phyloP scores from a whole-genome alignment of 306 rosid genomes.

The Luffa aegyptiaca region DNA sequence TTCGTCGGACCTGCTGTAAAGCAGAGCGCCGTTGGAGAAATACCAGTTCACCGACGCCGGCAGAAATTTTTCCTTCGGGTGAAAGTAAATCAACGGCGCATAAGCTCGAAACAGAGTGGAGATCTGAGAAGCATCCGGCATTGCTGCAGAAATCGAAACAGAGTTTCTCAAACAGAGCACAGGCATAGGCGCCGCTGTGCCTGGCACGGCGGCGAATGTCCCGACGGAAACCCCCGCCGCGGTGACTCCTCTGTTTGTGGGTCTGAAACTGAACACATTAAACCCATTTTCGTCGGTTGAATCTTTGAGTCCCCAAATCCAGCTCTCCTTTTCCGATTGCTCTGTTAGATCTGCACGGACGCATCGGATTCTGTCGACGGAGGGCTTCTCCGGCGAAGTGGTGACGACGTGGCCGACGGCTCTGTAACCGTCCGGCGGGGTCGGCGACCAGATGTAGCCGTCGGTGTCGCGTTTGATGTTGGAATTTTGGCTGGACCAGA shows the following conservation, averaged over 20 bases:
- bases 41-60: slow-evolving; percentile 57
- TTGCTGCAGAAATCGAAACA: slow-evolving; percentile 17
- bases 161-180: slow-evolving; percentile 51
- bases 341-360: slow-evolving; percentile 58
- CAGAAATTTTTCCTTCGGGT: slow-evolving; percentile 42
- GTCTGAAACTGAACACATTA: slow-evolving; percentile 38
- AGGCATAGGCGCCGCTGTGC: neutral
- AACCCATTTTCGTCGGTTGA: slow-evolving; percentile 19
- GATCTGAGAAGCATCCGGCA: slow-evolving; percentile 48
- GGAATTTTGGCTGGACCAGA: slow-evolving; percentile 43
- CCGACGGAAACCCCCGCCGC: slow-evolving; percentile 48
- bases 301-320: slow-evolving; percentile 48
- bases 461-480: slow-evolving; percentile 27
- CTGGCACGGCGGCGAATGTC: slow-evolving; percentile 32
- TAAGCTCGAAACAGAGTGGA: slow-evolving; percentile 37
- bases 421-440: slow-evolving; percentile 52
- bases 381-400: slow-evolving; percentile 36
- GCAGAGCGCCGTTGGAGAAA: slow-evolving; percentile 53
- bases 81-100: slow-evolving; percentile 54
- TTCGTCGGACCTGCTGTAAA: slow-evolving; percentile 27
- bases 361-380: slow-evolving; percentile 44
- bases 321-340: slow-evolving; percentile 27
- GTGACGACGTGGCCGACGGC: slow-evolving; percentile 60
- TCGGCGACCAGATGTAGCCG: slow-evolving; percentile 66
- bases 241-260: slow-evolving; percentile 33